Evolutionary conservation across 768 basidiomycete species (phyloP).

Genomic region (Leccinum uliginosum): DNA sequence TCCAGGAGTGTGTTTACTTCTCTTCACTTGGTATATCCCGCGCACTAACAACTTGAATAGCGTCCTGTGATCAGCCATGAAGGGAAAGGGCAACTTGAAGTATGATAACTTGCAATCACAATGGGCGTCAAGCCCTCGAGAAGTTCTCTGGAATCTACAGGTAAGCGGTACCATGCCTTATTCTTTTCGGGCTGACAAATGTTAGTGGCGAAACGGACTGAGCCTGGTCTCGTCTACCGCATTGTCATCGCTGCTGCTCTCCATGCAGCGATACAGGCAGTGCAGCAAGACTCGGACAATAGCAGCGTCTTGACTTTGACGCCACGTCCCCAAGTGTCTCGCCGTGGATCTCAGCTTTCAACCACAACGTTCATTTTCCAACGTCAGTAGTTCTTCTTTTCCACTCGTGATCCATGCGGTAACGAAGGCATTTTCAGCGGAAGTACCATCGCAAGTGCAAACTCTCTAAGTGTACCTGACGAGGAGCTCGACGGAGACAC

Average conservation of each 20-base stretch:
- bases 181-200: background rate
- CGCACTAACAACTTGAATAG: background rate
- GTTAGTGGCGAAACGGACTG: background rate
- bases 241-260: conserved; percentile 5
- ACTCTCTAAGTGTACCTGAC: conserved; percentile 4
- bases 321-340: background rate
- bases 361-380: background rate
- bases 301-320: background rate
- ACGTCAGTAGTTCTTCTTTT: conserved; percentile 1
- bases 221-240: background rate
- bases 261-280: background rate
- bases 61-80: background rate
- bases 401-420: background rate
- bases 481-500: conserved; percentile 3
- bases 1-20: background rate
- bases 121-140: background rate
- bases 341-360: conserved; percentile 3
- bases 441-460: background rate
- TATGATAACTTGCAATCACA: background rate
- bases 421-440: conserved; percentile 3
- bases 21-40: background rate
- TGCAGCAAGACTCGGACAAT: background rate
- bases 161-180: conserved; percentile 7
- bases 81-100: background rate
- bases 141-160: background rate